Evolutionary conservation across 331 rosid genomes (phyloP).

Genomic region (Erythrophleum ivorense): DNA sequence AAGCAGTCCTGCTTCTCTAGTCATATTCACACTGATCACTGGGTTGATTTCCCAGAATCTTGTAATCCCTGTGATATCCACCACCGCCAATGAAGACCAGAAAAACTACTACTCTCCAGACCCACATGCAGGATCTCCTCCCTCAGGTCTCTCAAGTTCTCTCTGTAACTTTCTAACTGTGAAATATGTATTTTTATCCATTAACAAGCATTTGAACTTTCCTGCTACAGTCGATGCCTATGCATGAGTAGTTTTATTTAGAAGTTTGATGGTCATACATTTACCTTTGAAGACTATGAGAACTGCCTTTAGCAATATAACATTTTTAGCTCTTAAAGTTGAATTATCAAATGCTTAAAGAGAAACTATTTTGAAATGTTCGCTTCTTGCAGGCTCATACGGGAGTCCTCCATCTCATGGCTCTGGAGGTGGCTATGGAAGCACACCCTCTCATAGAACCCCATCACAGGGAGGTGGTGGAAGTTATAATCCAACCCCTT

Average conservation of each 20-base stretch:
- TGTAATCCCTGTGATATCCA: slow-evolving; percentile 57
- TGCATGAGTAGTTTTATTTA: background rate
- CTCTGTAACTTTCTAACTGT: slow-evolving; percentile 25
- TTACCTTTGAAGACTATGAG: no score
- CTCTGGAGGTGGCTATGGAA: slow-evolving; percentile 55
- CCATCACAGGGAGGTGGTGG: slow-evolving; percentile 51
- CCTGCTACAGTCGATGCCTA: background rate
- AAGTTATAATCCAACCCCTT: slow-evolving; percentile 50
- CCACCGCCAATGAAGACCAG: slow-evolving; percentile 61
- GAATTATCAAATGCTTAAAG: background rate
- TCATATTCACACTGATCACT: slow-evolving; percentile 51
- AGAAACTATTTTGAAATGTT: background rate
- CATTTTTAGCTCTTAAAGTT: background rate
- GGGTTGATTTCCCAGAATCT: slow-evolving; percentile 66
- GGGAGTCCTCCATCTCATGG: slow-evolving; percentile 55
- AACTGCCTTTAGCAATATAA: no score
- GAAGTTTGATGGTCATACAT: background rate
- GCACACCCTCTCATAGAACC: slow-evolving; percentile 51
- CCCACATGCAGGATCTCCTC: slow-evolving; percentile 67
- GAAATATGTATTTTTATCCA: background rate
- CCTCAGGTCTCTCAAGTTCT: slow-evolving; percentile 53
- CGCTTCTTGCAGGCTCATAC: slow-evolving; percentile 50
- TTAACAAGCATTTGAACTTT: background rate
- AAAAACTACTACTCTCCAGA: slow-evolving; percentile 69
- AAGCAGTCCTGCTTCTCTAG: slow-evolving; percentile 48